phyloP scores from a whole-genome alignment of 768 basidiomycete genomes.

The Phylloporus arenicola region DNA sequence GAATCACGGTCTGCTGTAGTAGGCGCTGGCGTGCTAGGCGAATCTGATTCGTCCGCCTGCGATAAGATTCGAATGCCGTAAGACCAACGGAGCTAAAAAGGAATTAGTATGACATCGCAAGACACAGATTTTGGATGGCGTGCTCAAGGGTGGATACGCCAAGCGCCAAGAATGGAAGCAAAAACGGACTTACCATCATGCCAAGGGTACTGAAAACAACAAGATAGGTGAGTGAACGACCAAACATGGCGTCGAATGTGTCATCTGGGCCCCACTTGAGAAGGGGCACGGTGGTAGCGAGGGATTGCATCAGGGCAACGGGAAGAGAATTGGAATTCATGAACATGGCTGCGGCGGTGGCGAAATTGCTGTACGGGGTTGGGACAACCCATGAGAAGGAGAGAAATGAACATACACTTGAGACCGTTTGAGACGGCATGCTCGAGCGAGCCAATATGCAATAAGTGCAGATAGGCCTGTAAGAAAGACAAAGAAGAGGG shows the following conservation, averaged over 20 bases:
- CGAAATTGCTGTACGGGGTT: slow-evolving; percentile 52
- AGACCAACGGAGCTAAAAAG: slow-evolving; percentile 80
- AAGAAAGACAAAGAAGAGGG: slow-evolving; percentile 77
- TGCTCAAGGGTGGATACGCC: neutral
- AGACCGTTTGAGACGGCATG: slow-evolving; percentile 63
- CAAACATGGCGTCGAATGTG: slow-evolving; percentile 83
- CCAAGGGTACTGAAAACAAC: slow-evolving; percentile 93
- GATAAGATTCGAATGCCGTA: slow-evolving; percentile 83
- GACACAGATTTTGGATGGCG: neutral
- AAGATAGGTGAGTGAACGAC: slow-evolving; percentile 83
- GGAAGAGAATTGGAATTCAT: slow-evolving; percentile 96
- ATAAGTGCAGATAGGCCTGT: slow-evolving; percentile 66
- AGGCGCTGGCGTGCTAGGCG: neutral
- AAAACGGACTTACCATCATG: slow-evolving; percentile 70
- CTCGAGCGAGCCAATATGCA: slow-evolving; percentile 55
- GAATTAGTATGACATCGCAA: neutral
- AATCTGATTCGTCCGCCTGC: slow-evolving; percentile 31
- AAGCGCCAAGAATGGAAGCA: neutral
- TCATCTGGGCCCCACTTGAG: slow-evolving; percentile 81
- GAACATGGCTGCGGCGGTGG: slow-evolving; percentile 79
- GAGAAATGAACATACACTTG: slow-evolving; percentile 56
- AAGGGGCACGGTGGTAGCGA: slow-evolving; percentile 76
- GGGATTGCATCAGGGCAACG: slow-evolving; percentile 88
- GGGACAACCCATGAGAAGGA: neutral
- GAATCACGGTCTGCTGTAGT: slow-evolving; percentile 7